Percentiles rank a stretch among this genome's conserved stretches.
phyloP scores from a whole-genome alignment of 495 filamentous ascomycete genomes.

The Cudoniella acicularis region DNA sequence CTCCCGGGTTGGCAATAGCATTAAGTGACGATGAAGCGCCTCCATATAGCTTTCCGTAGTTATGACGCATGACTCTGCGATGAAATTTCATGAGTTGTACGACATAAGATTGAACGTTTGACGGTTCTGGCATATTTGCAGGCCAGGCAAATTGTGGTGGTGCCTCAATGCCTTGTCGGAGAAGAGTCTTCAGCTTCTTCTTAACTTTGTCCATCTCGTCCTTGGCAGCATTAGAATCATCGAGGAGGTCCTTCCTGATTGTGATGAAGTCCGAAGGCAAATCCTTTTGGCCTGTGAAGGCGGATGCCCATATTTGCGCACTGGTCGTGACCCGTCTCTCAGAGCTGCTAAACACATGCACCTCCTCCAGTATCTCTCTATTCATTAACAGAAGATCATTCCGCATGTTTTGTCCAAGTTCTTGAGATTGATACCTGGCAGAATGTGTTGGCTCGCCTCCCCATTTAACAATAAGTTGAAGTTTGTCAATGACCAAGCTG shows the following conservation, averaged over 20 bases:
- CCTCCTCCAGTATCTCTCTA: conserved; percentile 81
- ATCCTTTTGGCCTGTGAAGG: conserved; percentile 85
- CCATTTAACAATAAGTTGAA: conserved; percentile 98
- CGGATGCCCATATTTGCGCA: conserved; percentile 92
- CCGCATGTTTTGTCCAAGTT: conserved; percentile 90
- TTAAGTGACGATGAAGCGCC: conserved; percentile 56
- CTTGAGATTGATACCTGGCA: conserved; percentile 91
- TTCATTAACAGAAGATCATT: conserved; percentile 95
- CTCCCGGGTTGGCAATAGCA: conserved; percentile 44
- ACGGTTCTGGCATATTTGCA: conserved; percentile 89
- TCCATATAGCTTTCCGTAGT: conserved; percentile 73
- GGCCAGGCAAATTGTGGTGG: conserved; percentile 97
- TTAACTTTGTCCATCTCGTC: conserved; percentile 99
- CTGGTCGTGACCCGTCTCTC: conserved; percentile 92
- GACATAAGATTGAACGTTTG: conserved; percentile 83
- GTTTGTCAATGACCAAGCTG: conserved; percentile 85
- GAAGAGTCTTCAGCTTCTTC: conserved; percentile 90
- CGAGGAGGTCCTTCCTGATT: conserved; percentile 88
- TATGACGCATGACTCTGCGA: conserved; percentile 87
- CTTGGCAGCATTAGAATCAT: conserved; percentile 98
- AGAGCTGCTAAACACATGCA: conserved; percentile 89
- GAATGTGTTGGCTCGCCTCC: conserved; percentile 97
- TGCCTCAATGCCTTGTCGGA: conserved; percentile 82
- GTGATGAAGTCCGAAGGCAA: conserved; percentile 78
- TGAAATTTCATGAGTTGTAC: conserved; percentile 98